Evolutionary conservation across 306 rosid species (phyloP).

Genomic region (Dalbergia cochinchinensis): DNA sequence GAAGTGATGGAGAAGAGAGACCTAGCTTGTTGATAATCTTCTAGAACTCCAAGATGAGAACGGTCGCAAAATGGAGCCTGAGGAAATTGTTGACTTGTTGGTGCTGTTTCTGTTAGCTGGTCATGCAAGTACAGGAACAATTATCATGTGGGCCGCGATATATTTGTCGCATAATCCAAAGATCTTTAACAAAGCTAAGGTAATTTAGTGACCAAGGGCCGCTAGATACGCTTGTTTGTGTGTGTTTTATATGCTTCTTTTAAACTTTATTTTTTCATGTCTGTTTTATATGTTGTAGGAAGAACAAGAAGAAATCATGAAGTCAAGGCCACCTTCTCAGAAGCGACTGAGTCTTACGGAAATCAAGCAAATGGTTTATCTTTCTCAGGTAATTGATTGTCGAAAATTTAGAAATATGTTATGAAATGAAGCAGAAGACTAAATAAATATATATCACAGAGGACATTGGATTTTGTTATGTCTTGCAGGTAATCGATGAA

Average conservation of each 20-base stretch:
- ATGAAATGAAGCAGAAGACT: not conserved
- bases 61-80: constrained; percentile 52
- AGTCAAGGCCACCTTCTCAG: constrained; percentile 41
- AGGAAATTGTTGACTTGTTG: constrained; percentile 58
- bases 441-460: not conserved
- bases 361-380: constrained; percentile 60
- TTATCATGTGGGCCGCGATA: not conserved
- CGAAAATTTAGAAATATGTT: not conserved
- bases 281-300: constrained; percentile 31
- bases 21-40: constrained; percentile 52
- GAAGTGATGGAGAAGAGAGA: constrained; percentile 39
- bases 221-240: too few relatives aligned
- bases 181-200: constrained; percentile 25
- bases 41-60: constrained; percentile 53
- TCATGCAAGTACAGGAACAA: not conserved
- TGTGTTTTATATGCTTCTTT: not conserved
- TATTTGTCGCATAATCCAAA: not conserved
- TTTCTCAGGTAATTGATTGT: constrained; percentile 42
- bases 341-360: constrained; percentile 47
- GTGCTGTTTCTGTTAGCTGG: not conserved
- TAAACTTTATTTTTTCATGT: not conserved
- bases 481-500: constrained; percentile 52
- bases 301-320: constrained; percentile 61
- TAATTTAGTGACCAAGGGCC: not conserved
- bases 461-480: not conserved